Percentiles rank a stretch among this genome's conserved stretches.
phyloP scores from a whole-genome alignment of 139 green algal genomes.

The Pleodorina starrii region DNA sequence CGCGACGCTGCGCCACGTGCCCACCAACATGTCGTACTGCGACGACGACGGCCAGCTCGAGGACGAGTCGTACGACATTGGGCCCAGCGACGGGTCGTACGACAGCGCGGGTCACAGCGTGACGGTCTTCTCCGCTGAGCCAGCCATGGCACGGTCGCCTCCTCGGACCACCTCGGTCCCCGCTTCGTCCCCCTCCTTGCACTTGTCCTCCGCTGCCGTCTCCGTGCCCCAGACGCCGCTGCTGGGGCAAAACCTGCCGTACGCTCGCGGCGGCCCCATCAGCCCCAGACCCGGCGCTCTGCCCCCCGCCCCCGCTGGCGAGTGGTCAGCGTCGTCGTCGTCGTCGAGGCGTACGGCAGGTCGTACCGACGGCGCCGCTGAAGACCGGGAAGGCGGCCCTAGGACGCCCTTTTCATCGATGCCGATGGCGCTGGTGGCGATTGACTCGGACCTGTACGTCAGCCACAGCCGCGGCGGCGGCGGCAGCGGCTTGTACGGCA shows the following conservation, averaged over 20 bases:
- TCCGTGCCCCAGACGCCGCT: neutral
- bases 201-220: neutral
- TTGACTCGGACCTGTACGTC: neutral
- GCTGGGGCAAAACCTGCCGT: too few relatives aligned
- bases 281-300: too few relatives aligned
- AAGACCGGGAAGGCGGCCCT: neutral
- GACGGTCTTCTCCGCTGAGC: neutral
- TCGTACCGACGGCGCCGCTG: too few relatives aligned
- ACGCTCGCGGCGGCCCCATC: too few relatives aligned
- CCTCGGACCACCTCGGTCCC: too few relatives aligned
- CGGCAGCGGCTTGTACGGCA: neutral
- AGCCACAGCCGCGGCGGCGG: neutral
- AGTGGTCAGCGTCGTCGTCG: too few relatives aligned
- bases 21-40: constrained; percentile 7
- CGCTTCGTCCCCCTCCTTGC: neutral
- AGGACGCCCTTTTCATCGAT: neutral
- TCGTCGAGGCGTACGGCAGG: too few relatives aligned
- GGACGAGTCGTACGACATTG: neutral
- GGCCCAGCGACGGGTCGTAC: neutral
- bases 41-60: constrained; percentile 1
- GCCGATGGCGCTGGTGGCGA: neutral
- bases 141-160: neutral
- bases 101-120: neutral
- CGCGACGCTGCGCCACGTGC: neutral
- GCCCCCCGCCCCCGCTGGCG: too few relatives aligned